Base-by-base conservation (phyloP, 2,329 filamentous ascomycete genomes). In the Fusarium palustre region DNA sequence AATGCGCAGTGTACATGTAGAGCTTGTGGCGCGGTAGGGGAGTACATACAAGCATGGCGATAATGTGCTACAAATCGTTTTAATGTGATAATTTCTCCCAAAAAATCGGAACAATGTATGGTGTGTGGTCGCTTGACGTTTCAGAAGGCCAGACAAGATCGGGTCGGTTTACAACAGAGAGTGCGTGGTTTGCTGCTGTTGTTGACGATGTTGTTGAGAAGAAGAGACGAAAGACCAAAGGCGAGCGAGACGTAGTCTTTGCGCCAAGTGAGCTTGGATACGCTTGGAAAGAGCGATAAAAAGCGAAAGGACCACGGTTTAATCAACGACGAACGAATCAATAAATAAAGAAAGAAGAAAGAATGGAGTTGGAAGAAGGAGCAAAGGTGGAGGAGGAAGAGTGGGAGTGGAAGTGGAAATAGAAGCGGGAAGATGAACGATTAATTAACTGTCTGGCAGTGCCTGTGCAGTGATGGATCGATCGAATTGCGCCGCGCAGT, bases 21-120 rank as follows among this genome's bases (percentile, higher is more conserved):
- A 36, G 18, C 18, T 25, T 39, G 24, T 46, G 33, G 24, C 48
- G 45, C 36, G 43, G 41, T 30, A 25, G 28, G 33, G 38, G 18
- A 57, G 25, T 33, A 73, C 73, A 70, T 73, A 75, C 73, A 74
- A 75, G 73, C 73, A 75, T 75, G 50, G 65, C 45, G 62, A 34
- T 55, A 64, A 59, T 50, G 49, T 36, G 34, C 34, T 55, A 55
- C 49, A 39, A 28, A 33, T 55, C 41, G 28, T 54, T 48, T 25
- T 54, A 39, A 39, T 47, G 47, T 55, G 41, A 41, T 42, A 36
- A n/a, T 31, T 20, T 49, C 31, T 34, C 55, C 68, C 53, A 49
- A 64, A 68, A 64, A 64, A 36, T 34, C 42, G 45, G 30, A 39
- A 64, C 64, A 49, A 56, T 12, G 47, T 43, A 55, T 52, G 22